Evolutionary conservation across 345 rosid genomes (phyloP).

Genomic region (Syzygium grande): DNA sequence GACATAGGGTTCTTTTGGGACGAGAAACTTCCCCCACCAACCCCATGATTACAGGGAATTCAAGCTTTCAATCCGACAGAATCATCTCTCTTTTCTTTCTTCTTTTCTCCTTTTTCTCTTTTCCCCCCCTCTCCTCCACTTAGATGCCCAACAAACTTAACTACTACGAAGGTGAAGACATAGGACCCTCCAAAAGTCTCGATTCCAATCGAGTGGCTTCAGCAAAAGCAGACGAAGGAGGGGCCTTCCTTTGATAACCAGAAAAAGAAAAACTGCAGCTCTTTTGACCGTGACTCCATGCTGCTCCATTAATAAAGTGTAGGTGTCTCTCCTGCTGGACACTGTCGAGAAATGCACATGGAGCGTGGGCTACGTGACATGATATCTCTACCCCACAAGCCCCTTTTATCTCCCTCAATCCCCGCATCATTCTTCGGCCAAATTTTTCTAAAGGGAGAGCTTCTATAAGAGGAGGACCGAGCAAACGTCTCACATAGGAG

Average conservation of each 20-base stretch:
- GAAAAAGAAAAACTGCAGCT: background rate
- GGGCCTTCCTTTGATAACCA: background rate
- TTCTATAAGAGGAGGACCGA: background rate
- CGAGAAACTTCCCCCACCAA: background rate
- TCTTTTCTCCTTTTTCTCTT: background rate
- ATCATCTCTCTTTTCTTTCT: background rate
- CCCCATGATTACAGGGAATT: background rate
- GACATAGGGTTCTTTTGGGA: background rate
- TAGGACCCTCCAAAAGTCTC: background rate
- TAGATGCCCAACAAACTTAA: constrained; percentile 17
- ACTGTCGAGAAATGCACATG: constrained; percentile 24
- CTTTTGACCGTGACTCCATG: background rate
- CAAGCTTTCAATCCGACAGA: background rate
- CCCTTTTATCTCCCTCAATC: constrained; percentile 34
- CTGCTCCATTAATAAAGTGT: background rate
- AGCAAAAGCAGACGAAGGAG: background rate
- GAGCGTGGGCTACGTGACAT: constrained; percentile 11
- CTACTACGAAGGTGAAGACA: constrained; percentile 2
- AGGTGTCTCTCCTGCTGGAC: constrained; percentile 3
- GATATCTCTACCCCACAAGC: constrained; percentile 21
- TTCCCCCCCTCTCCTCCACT: background rate
- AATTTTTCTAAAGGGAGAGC: background rate
- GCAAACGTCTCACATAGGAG: background rate
- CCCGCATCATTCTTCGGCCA: constrained; percentile 33
- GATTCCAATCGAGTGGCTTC: background rate